phyloP scores from a whole-genome alignment of 2,329 filamentous ascomycete species.

The Xylariaceae sp. region DNA sequence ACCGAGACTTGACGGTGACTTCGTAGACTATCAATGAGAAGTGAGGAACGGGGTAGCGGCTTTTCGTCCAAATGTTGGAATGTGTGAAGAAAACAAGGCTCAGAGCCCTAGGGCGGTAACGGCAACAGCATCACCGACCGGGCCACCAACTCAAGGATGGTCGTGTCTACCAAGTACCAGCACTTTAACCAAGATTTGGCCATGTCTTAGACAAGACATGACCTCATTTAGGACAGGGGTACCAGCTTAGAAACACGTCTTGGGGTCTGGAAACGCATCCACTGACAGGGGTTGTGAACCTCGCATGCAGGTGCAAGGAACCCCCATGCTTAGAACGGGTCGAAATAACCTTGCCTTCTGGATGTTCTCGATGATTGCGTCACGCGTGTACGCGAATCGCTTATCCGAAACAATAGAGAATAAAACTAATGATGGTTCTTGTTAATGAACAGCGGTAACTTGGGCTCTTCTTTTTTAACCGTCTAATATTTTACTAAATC shows the following conservation, averaged over 20 bases:
- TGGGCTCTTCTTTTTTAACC: neutral
- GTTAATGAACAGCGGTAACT: neutral
- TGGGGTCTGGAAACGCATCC: slow-evolving; percentile 5
- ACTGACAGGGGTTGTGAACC: slow-evolving; percentile 3
- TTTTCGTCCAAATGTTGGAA: slow-evolving; percentile 11
- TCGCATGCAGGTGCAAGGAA: slow-evolving; percentile 6
- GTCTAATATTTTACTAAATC: neutral
- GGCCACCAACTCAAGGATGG: neutral
- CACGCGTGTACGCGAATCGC: slow-evolving; percentile 5
- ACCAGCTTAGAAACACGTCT: slow-evolving; percentile 2
- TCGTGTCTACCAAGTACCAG: slow-evolving; percentile 9
- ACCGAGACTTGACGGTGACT: slow-evolving; percentile 27
- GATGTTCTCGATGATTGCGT: slow-evolving; percentile 19
- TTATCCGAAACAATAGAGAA: slow-evolving; percentile 23
- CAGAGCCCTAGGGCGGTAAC: slow-evolving; percentile 16
- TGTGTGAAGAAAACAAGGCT: slow-evolving; percentile 32
- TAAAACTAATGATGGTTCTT: slow-evolving; percentile 32
- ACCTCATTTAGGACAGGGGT: slow-evolving; percentile 26
- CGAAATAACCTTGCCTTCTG: neutral
- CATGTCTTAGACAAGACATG: slow-evolving; percentile 13
- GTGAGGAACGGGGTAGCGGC: slow-evolving; percentile 1
- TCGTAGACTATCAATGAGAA: slow-evolving; percentile 15
- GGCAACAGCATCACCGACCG: slow-evolving; percentile 7
- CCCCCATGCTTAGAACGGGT: neutral
- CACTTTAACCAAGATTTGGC: slow-evolving; percentile 20